phyloP scores from a whole-genome alignment of 345 rosid species.

The Diplotaxis tenuifolia region DNA sequence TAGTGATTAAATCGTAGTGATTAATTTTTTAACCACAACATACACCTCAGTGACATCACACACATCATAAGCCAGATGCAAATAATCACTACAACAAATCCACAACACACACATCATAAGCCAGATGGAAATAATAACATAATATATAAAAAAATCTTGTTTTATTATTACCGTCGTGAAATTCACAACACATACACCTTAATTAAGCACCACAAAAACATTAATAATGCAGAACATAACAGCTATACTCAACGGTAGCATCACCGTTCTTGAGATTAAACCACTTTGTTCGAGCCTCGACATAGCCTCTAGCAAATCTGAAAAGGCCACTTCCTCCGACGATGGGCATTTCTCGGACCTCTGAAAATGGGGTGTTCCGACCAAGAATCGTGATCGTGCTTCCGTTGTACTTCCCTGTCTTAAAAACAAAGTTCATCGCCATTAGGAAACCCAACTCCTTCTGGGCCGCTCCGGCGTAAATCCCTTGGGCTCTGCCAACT shows the following conservation, averaged over 20 bases:
- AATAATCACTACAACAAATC: neutral
- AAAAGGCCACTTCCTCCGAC: conserved; percentile 74
- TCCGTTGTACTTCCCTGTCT: conserved; percentile 67
- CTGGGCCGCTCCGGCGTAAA: conserved; percentile 55
- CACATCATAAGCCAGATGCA: no score
- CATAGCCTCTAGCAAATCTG: conserved; percentile 77
- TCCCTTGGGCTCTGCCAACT: conserved; percentile 74
- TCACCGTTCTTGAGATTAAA: conserved; percentile 36
- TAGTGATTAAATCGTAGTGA: no score
- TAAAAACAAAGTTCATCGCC: conserved; percentile 68
- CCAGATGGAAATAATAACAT: neutral
- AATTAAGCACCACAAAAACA: neutral
- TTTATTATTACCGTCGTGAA: neutral
- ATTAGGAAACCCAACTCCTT: conserved; percentile 56
- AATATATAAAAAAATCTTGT: neutral
- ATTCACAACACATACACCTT: no score
- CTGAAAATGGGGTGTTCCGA: conserved; percentile 47
- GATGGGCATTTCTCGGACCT: conserved; percentile 73
- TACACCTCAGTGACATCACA: no score
- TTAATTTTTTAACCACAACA: no score
- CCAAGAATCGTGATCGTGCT: conserved; percentile 67
- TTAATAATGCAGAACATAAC: conserved; percentile 57
- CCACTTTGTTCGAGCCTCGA: conserved; percentile 44
- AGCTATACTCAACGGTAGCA: conserved; percentile 53
- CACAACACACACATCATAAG: conserved; percentile 13